A percentile compares a stretch with the other conserved stretches of the same genome.
phyloP scores from a whole-genome alignment of 2,329 filamentous ascomycete genomes.

The Clonostachys chloroleuca region DNA sequence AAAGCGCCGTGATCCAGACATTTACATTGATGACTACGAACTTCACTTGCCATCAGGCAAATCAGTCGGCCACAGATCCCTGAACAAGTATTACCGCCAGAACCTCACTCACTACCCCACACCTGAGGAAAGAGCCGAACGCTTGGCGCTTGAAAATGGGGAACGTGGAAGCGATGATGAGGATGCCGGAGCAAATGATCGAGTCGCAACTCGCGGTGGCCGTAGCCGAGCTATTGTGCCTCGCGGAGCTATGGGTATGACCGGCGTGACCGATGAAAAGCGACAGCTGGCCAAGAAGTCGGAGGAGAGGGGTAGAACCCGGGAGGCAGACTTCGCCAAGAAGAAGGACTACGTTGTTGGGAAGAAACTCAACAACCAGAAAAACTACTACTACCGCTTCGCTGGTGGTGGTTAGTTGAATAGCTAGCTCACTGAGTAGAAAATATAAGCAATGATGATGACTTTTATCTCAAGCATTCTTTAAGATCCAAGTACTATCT shows the following conservation, averaged over 20 bases:
- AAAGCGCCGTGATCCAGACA: conserved; percentile 37
- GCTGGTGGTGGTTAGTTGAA: conserved; percentile 32
- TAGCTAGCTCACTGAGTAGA: background rate
- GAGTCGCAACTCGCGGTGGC: conserved; percentile 27
- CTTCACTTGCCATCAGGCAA: conserved; percentile 88
- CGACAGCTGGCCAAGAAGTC: conserved; percentile 62
- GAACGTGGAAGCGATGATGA: conserved; percentile 18
- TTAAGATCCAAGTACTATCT: too few relatives aligned
- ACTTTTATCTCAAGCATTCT: too few relatives aligned
- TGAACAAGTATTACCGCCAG: conserved; percentile 87
- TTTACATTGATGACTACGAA: conserved; percentile 91
- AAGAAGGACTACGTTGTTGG: conserved; percentile 68
- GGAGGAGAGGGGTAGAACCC: conserved; percentile 66
- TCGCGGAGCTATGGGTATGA: conserved; percentile 73
- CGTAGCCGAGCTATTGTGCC: conserved; percentile 54
- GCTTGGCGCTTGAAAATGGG: conserved; percentile 7
- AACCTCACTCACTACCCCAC: conserved; percentile 85
- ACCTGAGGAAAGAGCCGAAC: conserved; percentile 66
- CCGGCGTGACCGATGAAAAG: conserved; percentile 71
- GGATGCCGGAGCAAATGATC: conserved; percentile 24
- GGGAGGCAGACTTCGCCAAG: conserved; percentile 56
- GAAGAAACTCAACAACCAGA: conserved; percentile 71
- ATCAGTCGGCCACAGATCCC: conserved; percentile 82
- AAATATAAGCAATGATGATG: too few relatives aligned
- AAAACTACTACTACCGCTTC: conserved; percentile 51